A percentile compares a stretch with the other conserved stretches of the same genome.
Evolutionary conservation across 225 moss, liverwort and hornwort genomes (phyloP).

Genomic region (Polytrichum commune): DNA sequence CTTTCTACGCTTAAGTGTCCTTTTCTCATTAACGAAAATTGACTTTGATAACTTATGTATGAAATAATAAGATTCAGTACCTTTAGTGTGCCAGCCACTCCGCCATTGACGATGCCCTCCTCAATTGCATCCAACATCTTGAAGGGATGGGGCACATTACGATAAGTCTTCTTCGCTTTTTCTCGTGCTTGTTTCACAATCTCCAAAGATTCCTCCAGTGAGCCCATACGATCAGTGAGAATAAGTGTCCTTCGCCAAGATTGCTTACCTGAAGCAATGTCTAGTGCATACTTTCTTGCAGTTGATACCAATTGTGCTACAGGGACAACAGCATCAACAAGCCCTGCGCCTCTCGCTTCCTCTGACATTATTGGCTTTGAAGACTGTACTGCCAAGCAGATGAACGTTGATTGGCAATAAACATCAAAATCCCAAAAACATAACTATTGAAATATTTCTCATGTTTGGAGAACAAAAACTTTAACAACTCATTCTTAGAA

Average conservation of each 20-base stretch:
- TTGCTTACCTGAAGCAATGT: slow-evolving; percentile 56
- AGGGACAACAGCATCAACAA: slow-evolving; percentile 75
- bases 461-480: too few relatives aligned
- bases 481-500: too few relatives aligned
- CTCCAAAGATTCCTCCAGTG: slow-evolving; percentile 48
- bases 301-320: slow-evolving; percentile 41
- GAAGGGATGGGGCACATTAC: slow-evolving; percentile 72
- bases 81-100: slow-evolving; percentile 57
- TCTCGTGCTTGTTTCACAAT: slow-evolving; percentile 54
- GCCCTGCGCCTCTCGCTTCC: slow-evolving; percentile 55
- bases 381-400: slow-evolving; percentile 41
- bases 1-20: too few relatives aligned
- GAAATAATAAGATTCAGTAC: slow-evolving; percentile 9
- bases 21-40: background rate
- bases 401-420: background rate
- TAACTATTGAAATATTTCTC: too few relatives aligned
- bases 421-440: too few relatives aligned
- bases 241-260: slow-evolving; percentile 64
- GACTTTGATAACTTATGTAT: background rate
- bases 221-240: slow-evolving; percentile 58
- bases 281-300: slow-evolving; percentile 65
- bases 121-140: slow-evolving; percentile 77
- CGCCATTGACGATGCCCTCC: slow-evolving; percentile 52
- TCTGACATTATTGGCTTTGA: slow-evolving; percentile 57
- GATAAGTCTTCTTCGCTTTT: slow-evolving; percentile 48